Evolutionary conservation across 495 filamentous ascomycete genomes (phyloP), one percentile per base, ranked within the genome.

Genomic region (Amphirosellinia nigrospora): DNA sequence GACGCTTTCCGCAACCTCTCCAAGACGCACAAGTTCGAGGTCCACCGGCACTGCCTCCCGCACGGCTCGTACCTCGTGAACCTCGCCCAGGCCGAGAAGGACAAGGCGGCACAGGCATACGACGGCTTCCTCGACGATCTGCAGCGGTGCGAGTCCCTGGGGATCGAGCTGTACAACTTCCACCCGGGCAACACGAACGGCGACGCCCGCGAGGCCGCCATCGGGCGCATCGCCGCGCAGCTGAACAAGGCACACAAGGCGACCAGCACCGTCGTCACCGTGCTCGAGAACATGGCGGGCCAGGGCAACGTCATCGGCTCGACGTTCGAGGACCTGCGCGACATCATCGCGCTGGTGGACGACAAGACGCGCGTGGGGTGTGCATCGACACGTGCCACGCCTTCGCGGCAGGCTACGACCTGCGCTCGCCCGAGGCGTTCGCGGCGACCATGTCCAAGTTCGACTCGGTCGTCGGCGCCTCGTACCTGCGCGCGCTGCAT

Each of bases 51-150:
- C 74, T 83, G 94, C 61, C 85, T 99, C 2, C 96, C 96, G 0
- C 96, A 99, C 77, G 96, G 95, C 52, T 97, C 93, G 3, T 99
- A 99, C 78, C 89, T 99, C 15, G 93, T 99, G 72, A 99, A 99
- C 77, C 90, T 98, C 34, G 96, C 96, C 1, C 92, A 97, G 75
- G 82, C 86, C 19, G 94, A 97, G 73, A 79, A 86, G 36, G 85
- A 84, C 23, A 97, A 96, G 75, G 90, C 93, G 23, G 86, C 89
- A n/a, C 93, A 98, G 79, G 94, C 93, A 13, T 98, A 97, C 76
- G 84, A 85, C 53, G 86, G 89, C 55, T 99, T 99, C 80, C 69
- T 97, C 28, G 94, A 99, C 71, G 96, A 99, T 77, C 84, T 99
- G 0, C 80, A 88, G 53, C 90, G 96, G 30, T 98, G 96, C 78